phyloP scores from a whole-genome alignment of 2,329 filamentous ascomycete species.

The Botrytis byssoidea region DNA sequence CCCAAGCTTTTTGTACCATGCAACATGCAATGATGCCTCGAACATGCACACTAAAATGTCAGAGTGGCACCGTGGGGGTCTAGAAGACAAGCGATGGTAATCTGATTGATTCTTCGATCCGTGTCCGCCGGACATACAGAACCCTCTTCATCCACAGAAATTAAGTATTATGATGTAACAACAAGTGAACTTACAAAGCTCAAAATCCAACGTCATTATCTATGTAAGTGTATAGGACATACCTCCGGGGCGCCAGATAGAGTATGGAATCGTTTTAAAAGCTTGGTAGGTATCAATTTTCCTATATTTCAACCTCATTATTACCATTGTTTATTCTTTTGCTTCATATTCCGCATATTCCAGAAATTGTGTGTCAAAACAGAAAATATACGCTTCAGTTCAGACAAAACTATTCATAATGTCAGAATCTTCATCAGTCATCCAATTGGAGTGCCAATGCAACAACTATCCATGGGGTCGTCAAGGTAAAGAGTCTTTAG shows the following conservation, averaged over 20 bases:
- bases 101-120: neutral
- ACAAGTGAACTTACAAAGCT: neutral
- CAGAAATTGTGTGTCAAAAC: neutral
- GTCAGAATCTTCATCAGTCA: constrained; percentile 41
- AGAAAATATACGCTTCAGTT: no score
- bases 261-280: neutral
- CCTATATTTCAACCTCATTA: neutral
- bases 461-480: constrained; percentile 63
- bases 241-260: neutral
- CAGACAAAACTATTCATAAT: constrained; percentile 2
- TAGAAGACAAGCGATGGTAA: neutral
- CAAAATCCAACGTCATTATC: constrained; percentile 9
- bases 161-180: constrained; percentile 16
- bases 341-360: neutral
- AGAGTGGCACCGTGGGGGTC: neutral
- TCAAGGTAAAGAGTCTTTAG: constrained; percentile 62
- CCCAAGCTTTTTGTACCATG: neutral
- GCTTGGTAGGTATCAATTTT: constrained; percentile 7
- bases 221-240: constrained; percentile 8
- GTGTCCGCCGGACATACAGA: neutral
- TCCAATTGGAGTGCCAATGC: constrained; percentile 54
- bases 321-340: neutral
- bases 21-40: neutral
- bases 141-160: neutral
- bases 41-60: neutral